Base-by-base conservation (phyloP, 352 stramenopile species). In the Globisporangium echinulatum region DNA sequence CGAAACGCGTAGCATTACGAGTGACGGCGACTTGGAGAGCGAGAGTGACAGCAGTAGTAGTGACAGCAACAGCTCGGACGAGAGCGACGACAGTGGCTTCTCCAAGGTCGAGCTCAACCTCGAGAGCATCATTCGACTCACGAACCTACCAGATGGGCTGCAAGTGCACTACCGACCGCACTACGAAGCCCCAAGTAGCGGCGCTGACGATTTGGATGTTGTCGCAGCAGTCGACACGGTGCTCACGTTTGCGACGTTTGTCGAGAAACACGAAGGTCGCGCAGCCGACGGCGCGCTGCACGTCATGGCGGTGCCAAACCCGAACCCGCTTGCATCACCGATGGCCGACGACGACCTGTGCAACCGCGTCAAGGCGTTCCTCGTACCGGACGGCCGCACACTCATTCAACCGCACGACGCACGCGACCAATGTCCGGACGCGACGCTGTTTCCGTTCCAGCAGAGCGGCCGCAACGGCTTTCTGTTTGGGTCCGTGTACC, bases 81-180 rank as follows among this genome's bases (percentile, higher is more conserved):
- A 82, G 33, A 79, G 60, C 14, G 67, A 75, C 15, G 70, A 79
- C 5, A 63, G 67, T 1, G 67, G 74, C 7, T 86, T 86, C 46
- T 71, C 74, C 0, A 85, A 87, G 53, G 70, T 91, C 44, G 65
- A 77, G 10, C 64, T 94, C 6, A 84, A 94, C 66, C 61, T 94
- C 5, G 84, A 94, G 54, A 92, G 82, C 50, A 94, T 94, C 59
- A 90, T 94, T 52, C 80, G 84, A 10, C 69, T 91, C 37, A 94
- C 82, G 4, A 89, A 88, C 42, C 67, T 94, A 0, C 84, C 84
- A 4, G 73, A 90, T 38, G 84, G 84, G 4, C 68, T 94, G 0
- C 84, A 94, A 67, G 84, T 94, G 25, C 82, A 92, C 48, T 92
- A 92, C 61, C 77, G 82, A 5, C 84, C 84, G 42, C 79, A 94